A percentile compares a stretch with the other conserved stretches of the same genome.
These are phyloP conservation scores for Xylaria sp. DNA, from an alignment of 2,329 filamentous ascomycete species.

Conservation along the genomic window DNA sequence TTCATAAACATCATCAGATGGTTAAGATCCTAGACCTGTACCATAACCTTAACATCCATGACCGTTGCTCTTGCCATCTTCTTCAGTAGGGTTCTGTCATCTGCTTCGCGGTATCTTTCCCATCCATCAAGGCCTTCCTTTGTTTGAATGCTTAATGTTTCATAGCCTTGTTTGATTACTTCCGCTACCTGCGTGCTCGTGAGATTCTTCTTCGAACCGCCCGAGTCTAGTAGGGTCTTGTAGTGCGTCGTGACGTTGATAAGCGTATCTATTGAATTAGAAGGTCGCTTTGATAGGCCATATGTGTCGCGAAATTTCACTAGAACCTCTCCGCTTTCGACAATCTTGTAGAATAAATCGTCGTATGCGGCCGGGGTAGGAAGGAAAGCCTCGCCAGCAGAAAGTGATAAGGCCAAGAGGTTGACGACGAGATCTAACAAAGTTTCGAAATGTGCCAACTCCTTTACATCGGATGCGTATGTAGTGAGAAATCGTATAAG, in stretches of 20 bases:
- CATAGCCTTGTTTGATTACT: conserved; percentile 96
- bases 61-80: conserved; percentile 85
- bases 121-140: conserved; percentile 87
- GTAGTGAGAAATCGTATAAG: conserved; percentile 91
- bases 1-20: conserved; percentile 25
- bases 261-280: conserved; percentile 83
- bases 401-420: conserved; percentile 83
- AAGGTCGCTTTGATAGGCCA: conserved; percentile 63
- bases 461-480: conserved; percentile 81
- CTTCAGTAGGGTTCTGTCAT: conserved; percentile 86
- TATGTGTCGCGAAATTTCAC: conserved; percentile 85
- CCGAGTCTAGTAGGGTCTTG: conserved; percentile 73
- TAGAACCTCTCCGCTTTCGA: conserved; percentile 87
- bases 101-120: conserved; percentile 87
- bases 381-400: conserved; percentile 88
- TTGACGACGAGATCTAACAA: conserved; percentile 83
- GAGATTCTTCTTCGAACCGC: conserved; percentile 60
- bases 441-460: conserved; percentile 73
- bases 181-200: conserved; percentile 86
- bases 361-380: conserved; percentile 90
- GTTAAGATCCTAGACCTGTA: conserved; percentile 52
- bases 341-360: conserved; percentile 97
- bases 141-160: conserved; percentile 90
- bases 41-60: conserved; percentile 62
- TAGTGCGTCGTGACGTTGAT: conserved; percentile 88